A percentile compares a stretch with the other conserved stretches of the same genome.
phyloP scores from a whole-genome alignment of 2,329 filamentous ascomycete species.

The Stagonosporopsis chrysanthemi region DNA sequence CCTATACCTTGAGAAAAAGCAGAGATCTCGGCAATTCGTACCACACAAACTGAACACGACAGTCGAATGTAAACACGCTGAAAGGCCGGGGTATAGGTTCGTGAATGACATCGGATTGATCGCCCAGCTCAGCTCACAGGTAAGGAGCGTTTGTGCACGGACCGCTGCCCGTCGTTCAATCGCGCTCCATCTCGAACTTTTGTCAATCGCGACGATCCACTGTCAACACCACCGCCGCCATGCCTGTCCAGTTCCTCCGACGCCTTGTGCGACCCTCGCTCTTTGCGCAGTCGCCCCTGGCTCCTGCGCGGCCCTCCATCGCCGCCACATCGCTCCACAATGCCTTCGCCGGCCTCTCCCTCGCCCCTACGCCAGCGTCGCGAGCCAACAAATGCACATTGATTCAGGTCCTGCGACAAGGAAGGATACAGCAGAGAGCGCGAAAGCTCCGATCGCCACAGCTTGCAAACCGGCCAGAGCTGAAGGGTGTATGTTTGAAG shows the following conservation, averaged over 20 bases:
- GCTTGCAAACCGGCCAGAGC: constrained; percentile 75
- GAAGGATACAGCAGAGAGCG: constrained; percentile 78
- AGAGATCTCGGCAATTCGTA: no score
- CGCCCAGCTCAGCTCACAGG: not conserved
- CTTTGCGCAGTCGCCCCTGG: constrained; percentile 26
- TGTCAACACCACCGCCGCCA: constrained; percentile 31
- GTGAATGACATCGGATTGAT: not conserved
- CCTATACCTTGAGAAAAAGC: no score
- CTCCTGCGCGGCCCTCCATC: constrained; percentile 31
- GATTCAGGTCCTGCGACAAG: constrained; percentile 68
- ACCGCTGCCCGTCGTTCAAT: constrained; percentile 8
- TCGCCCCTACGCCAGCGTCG: constrained; percentile 51
- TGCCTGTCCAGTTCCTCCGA: constrained; percentile 52
- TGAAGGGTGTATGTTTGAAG: constrained; percentile 96
- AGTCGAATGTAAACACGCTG: not conserved
- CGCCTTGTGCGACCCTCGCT: constrained; percentile 49
- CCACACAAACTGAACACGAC: not conserved
- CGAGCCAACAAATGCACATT: constrained; percentile 54
- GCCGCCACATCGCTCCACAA: constrained; percentile 30
- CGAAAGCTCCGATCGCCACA: constrained; percentile 90
- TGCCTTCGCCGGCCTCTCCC: constrained; percentile 26
- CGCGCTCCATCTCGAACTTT: constrained; percentile 25
- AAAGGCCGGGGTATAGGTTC: not conserved
- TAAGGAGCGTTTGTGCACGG: constrained; percentile 12
- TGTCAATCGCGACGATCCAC: constrained; percentile 13